A percentile compares a stretch with the other conserved stretches of the same genome.
Conservation (phyloP, 306 rosid genomes). For the Potentilla sterilis region DNA sequence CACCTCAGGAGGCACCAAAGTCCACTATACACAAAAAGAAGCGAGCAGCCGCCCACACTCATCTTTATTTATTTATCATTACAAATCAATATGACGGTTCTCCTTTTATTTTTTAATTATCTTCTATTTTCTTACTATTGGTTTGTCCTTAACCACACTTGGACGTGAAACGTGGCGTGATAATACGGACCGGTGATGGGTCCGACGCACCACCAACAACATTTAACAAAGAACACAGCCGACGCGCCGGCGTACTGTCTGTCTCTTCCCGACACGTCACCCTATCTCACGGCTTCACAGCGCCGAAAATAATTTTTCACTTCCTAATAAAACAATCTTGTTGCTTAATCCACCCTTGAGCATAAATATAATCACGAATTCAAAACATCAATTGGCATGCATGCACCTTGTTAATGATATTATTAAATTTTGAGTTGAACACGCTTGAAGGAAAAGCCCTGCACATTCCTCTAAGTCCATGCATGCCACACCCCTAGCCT, state of each 20-base stretch:
- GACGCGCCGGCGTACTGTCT: constrained; percentile 49
- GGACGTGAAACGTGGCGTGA: constrained; percentile 25
- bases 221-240: constrained; percentile 25
- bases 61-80: neutral
- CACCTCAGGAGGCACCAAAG: constrained; percentile 41
- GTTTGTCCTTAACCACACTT: no score
- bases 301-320: neutral
- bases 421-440: neutral
- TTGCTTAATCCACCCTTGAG: neutral
- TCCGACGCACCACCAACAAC: constrained; percentile 19
- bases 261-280: constrained; percentile 53
- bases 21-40: constrained; percentile 21
- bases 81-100: constrained; percentile 9
- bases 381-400: neutral
- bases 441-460: neutral
- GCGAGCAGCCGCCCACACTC: constrained; percentile 44
- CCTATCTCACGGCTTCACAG: constrained; percentile 12
- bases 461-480: neutral
- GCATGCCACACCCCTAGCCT: neutral
- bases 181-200: neutral
- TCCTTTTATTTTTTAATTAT: neutral
- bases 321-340: neutral
- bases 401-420: neutral
- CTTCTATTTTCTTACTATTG: no score
- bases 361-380: neutral